Evolutionary conservation across 164 flowering plant genomes (phyloP), one percentile per base, ranked within the genome.

Genomic region (Magnolia changhungtana): DNA sequence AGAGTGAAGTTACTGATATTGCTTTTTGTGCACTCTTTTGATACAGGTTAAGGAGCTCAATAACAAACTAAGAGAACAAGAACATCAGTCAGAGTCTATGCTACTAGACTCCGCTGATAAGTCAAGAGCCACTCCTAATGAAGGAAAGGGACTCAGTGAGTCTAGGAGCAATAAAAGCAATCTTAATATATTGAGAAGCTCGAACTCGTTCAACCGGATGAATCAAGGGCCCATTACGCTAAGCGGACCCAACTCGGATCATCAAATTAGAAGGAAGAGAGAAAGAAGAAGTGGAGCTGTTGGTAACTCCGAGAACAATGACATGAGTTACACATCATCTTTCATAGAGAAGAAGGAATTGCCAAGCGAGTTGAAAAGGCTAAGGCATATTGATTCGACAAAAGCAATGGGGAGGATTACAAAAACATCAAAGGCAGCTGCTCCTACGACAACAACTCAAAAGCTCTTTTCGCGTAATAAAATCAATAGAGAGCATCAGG

Each of bases 251-350:
- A 87, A 79, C 61, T 77, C 81, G 52, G 75, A 80, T 21, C 83
- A 80, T 27, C 87, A 85, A 75, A 75, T 71, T 19, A 78, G 88
- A 76, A 90, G 86, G 84, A 91, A 86, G 78, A 76, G 92, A 67
- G 87, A 85, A 31, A 79, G 78, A 18, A 87, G 88, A 85, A 88
- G 81, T 21, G 69, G 66, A 7, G 18, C 37, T 21, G 27, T 50
- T 77, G 83, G 84, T 13, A 92, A 90, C 50, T 76, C 73, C 19
- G 96, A 90, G 83, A 90, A 89, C 81, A 83, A 59, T 50, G 72
- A 73, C 49, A 3, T 24, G 49, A 70, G 18, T 7, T 67, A 2
- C 14, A 27, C 83, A 8, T 31, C 76, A 74, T 68, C 84, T 50
- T 59, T 74, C 24, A 66, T 73, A 2, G 86, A 83, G 67, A 87